Evolutionary conservation across 305 asterid genomes (phyloP), one percentile per base, ranked within the genome.

Genomic region (Fraxinus baroniana): DNA sequence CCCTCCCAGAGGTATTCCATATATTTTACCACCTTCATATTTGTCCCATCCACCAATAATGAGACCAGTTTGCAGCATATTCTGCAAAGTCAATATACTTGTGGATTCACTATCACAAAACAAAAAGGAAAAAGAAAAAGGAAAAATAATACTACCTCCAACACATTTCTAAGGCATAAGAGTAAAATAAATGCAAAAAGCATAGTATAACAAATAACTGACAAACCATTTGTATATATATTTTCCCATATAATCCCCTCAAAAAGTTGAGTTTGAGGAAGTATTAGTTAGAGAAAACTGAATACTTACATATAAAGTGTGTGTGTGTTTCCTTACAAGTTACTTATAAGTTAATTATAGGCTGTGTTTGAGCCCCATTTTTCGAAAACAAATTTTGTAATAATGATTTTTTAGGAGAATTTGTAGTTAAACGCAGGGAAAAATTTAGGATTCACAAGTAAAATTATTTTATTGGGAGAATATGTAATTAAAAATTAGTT

Each of bases 41-140:
- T 94, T 96, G 86, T 96, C 99, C 99, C 99, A 96, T 74, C 99
- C 99, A 79, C 99, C 98, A 78, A 96, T 93, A 80, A 96, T 96
- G 82, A 96, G 86, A 76, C 99, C 98, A 81, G 99, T 95, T 93
- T 94, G 98, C 74, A 96, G 90, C 95, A 88, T 90, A 84, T 88
- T 89, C 62, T 30, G 80, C 46, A 82, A 52, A 79, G 36, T 33
- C 68, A 79, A 78, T 37, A 55, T 57, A 17, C 64, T 22, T 18
- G 74, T 33, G 37, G 44, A 60, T 73, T n/a, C 20, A 77, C 68
- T 6, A 18, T 57, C 28, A 57, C 68, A 18, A 57, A 57, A 57
- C 0, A 55, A 55, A n/a, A n/a, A n/a, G 0, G 24, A 55, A 17
- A 44, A 46, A 78, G 15, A 64, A 3, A 10, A 24, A 24, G 35